Percentiles rank a stretch among this genome's conserved stretches.
Conservation (phyloP, 116 monocot genomes). For the Posidonia oceanica region DNA sequence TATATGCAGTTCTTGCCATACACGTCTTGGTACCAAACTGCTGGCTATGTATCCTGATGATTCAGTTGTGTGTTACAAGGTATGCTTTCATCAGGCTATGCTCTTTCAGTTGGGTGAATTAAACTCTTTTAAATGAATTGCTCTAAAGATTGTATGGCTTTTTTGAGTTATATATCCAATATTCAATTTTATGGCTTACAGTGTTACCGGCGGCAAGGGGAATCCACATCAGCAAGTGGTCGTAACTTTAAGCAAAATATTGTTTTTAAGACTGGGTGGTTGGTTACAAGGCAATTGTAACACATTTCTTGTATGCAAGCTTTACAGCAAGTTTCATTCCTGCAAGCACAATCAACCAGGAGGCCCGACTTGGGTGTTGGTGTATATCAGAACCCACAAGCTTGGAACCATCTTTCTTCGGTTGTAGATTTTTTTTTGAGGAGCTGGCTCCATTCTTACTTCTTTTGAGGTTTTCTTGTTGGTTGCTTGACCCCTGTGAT, state of each 20-base stretch:
- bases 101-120: not conserved
- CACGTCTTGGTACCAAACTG: constrained; percentile 92
- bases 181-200: constrained; percentile 5
- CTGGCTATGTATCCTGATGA: constrained; percentile 99
- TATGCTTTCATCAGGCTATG: constrained; percentile 11
- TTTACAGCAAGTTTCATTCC: too few species aligned
- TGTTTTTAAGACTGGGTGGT: constrained; percentile 80
- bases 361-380: too few species aligned
- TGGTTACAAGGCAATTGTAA: constrained; percentile 49
- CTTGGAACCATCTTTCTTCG: too few species aligned
- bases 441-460: too few species aligned
- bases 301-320: too few species aligned
- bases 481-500: too few species aligned
- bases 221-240: constrained; percentile 60
- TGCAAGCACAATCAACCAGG: too few species aligned
- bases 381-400: too few species aligned
- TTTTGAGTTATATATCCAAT: not conserved
- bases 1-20: constrained; percentile 74
- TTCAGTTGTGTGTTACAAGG: constrained; percentile 95
- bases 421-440: too few species aligned
- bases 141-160: not conserved
- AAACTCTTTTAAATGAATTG: not conserved
- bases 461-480: too few species aligned
- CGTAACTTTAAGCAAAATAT: constrained; percentile 46
- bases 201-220: constrained; percentile 91